A percentile compares a stretch with the other conserved stretches of the same genome.
phyloP scores from a whole-genome alignment of 1,139 yeast species.

The Eremothecium sinecaudum region DNA sequence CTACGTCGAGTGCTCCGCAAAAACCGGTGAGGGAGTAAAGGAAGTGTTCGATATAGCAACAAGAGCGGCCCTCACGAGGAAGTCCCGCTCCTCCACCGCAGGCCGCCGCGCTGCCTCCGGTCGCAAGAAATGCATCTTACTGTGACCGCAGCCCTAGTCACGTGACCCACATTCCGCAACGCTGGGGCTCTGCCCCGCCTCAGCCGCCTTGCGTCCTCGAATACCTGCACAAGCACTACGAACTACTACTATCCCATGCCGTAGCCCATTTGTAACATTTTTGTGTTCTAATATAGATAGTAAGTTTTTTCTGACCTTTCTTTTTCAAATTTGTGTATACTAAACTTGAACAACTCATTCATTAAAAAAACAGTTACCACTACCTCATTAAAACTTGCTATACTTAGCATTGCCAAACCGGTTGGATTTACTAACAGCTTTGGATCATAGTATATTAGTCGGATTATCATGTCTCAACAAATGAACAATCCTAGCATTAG shows the following conservation, averaged over 20 bases:
- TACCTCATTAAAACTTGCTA: neutral
- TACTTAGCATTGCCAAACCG: too few relatives aligned
- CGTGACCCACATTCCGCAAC: too few relatives aligned
- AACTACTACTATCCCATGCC: too few relatives aligned
- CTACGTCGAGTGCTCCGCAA: conserved; percentile 89
- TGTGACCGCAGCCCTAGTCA: too few relatives aligned
- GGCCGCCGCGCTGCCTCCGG: neutral
- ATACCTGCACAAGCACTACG: too few relatives aligned
- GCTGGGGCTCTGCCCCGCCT: too few relatives aligned
- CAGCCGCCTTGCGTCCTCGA: too few relatives aligned
- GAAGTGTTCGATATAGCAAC: conserved; percentile 91
- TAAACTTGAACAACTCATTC: conserved; percentile 5
- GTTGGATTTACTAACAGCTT: neutral
- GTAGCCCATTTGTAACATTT: conserved; percentile 1
- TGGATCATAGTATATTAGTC: conserved; percentile 1
- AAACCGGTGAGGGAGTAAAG: conserved; percentile 83
- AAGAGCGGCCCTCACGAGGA: conserved; percentile 41
- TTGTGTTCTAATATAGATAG: conserved; percentile 1
- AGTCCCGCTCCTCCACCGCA: conserved; percentile 15
- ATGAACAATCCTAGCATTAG: conserved; percentile 27
- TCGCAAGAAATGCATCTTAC: conserved; percentile 33
- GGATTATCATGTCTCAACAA: conserved; percentile 26
- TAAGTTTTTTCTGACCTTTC: conserved; percentile 3
- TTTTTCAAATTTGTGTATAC: conserved; percentile 5
- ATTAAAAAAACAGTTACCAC: neutral